A percentile compares a stretch with the other conserved stretches of the same genome.
Conservation (phyloP, 148 eudicot species). For the Limonium bicolor region DNA sequence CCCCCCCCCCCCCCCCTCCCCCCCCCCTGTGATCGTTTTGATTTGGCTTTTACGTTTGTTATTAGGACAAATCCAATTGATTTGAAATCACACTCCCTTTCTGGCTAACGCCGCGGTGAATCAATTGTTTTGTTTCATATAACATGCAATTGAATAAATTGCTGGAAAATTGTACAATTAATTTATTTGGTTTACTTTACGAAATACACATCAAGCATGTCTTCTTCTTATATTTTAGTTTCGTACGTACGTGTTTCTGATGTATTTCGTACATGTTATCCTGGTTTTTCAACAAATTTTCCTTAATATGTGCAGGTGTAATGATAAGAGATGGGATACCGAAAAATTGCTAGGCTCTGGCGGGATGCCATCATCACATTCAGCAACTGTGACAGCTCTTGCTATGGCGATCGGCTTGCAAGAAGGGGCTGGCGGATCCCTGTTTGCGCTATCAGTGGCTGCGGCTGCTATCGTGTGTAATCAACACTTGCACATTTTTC, state of each 20-base stretch:
- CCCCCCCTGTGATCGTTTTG: too few species aligned
- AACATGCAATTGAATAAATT: too few species aligned
- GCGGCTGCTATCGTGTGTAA: slow-evolving; percentile 77
- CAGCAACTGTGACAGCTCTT: slow-evolving; percentile 77
- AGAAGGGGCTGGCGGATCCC: slow-evolving; percentile 56
- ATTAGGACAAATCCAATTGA: too few species aligned
- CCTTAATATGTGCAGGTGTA: slow-evolving; percentile 43
- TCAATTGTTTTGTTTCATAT: too few species aligned
- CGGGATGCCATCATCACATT: slow-evolving; percentile 96
- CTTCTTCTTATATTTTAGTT: too few species aligned
- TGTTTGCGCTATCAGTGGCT: slow-evolving; percentile 72
- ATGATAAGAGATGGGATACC: slow-evolving; percentile 90
- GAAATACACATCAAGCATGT: too few species aligned
- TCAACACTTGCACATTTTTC: background rate
- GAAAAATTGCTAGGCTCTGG: slow-evolving; percentile 70
- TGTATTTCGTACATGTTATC: too few species aligned
- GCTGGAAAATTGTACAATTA: too few species aligned
- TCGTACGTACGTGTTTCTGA: too few species aligned
- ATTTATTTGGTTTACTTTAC: too few species aligned
- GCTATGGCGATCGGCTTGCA: slow-evolving; percentile 59
- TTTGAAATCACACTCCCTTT: too few species aligned
- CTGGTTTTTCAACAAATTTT: too few species aligned
- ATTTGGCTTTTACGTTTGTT: background rate
- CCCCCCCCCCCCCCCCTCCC: background rate
- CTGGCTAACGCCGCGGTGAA: background rate